Evolutionary conservation across 768 basidiomycete genomes (phyloP).

Genomic region (Lactarius hatsudake): DNA sequence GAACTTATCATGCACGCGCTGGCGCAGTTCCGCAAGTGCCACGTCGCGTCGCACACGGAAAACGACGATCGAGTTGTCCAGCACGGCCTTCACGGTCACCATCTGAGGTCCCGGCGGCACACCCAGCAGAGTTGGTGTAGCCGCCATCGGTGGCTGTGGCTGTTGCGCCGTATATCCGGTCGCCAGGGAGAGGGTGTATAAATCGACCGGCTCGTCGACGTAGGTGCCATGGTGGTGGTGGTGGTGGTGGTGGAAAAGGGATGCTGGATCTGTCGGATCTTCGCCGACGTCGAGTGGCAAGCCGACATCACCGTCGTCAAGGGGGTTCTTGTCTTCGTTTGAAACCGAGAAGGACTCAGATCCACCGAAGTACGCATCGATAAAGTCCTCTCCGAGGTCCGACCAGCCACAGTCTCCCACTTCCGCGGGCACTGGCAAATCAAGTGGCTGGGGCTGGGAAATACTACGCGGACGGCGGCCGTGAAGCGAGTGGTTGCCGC

Average conservation of each 20-base stretch:
- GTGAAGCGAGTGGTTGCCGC: neutral
- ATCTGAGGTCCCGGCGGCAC: conserved; percentile 24
- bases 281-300: neutral
- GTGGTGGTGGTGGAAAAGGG: neutral
- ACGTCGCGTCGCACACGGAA: conserved; percentile 51
- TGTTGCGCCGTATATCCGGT: neutral
- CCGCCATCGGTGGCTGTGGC: conserved; percentile 24
- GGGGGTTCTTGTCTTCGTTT: neutral
- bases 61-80: conserved; percentile 59
- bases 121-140: conserved; percentile 6
- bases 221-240: neutral
- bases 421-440: conserved; percentile 27
- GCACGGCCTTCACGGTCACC: conserved; percentile 62
- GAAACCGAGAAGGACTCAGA: conserved; percentile 15
- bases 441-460: conserved; percentile 23
- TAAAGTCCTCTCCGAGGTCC: conserved; percentile 35
- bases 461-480: conserved; percentile 17
- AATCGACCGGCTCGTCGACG: neutral
- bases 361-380: conserved; percentile 46
- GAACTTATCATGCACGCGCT: conserved; percentile 63
- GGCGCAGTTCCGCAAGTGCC: conserved; percentile 52
- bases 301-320: neutral
- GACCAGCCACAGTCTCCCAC: conserved; percentile 30
- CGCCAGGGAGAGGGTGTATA: neutral
- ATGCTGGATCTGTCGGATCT: neutral